A percentile compares a stretch with the other conserved stretches of the same genome.
Evolutionary conservation across 2,329 filamentous ascomycete genomes (phyloP).

Genomic region (Mycosphaerella arachidis): DNA sequence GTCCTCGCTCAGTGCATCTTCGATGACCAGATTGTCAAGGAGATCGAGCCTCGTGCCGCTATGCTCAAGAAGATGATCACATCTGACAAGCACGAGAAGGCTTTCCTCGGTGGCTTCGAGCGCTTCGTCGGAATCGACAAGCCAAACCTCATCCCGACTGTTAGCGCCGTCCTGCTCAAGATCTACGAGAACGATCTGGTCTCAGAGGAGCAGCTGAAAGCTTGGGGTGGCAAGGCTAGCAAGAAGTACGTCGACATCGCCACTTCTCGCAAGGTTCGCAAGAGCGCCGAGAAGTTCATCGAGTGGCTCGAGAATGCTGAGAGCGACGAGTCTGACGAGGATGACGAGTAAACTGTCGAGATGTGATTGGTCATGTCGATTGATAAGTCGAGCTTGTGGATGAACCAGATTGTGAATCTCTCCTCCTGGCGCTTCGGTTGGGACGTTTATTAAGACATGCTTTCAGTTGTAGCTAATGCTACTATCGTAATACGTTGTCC

Average conservation of each 20-base stretch:
- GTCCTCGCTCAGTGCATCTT: conserved; percentile 94
- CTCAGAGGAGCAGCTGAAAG: conserved; percentile 79
- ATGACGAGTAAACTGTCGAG: conserved; percentile 17
- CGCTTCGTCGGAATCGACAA: conserved; percentile 82
- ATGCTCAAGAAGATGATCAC: conserved; percentile 87
- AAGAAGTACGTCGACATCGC: conserved; percentile 94
- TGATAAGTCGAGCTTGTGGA: neutral
- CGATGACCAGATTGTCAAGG: conserved; percentile 79
- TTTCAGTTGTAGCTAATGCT: conserved; percentile 6
- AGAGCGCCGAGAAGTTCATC: conserved; percentile 89
- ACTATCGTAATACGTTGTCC: conserved; percentile 7
- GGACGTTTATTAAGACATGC: neutral
- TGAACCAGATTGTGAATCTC: conserved; percentile 12
- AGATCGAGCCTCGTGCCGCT: conserved; percentile 75
- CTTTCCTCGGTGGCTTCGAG: conserved; percentile 90
- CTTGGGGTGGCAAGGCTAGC: conserved; percentile 91
- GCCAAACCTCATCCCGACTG: conserved; percentile 69
- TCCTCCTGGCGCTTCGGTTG: conserved; percentile 10
- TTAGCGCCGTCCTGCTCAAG: conserved; percentile 81
- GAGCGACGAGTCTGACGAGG: conserved; percentile 27
- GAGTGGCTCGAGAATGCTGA: conserved; percentile 68
- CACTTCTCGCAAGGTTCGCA: conserved; percentile 91
- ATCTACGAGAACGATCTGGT: conserved; percentile 90
- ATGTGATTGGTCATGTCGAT: neutral
- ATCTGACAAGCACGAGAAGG: conserved; percentile 91